Base-by-base conservation (phyloP, 148 eudicot species). In the Dysphania ambrosioides region DNA sequence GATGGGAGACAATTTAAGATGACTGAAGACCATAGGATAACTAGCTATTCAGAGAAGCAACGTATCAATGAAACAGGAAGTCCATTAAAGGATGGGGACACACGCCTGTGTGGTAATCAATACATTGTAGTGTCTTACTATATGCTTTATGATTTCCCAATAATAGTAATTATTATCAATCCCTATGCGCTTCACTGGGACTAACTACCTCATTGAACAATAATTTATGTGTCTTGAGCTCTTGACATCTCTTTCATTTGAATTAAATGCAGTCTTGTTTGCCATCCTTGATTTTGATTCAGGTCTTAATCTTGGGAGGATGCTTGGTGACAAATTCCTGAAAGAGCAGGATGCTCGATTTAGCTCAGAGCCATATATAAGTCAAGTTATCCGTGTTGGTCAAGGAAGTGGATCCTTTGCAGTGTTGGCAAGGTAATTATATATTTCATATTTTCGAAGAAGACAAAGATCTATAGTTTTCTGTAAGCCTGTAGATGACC, bases 1-100 rank as follows among this genome's bases (percentile, higher is more conserved):
- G 85, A 85, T 41, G 97, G 90, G 57, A 88, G 84, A 74, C 97
- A 83, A 80, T 80, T 88, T 70, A 90, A 90, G 82, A 86, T 95
- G 96, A 84, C 96, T 26, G 99, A 92, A 85, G 99, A 95, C 84
- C 99, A 95, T 80, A 86, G 97, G 80, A 82, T 95, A 79, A 81
- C 88, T 59, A 95, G 97, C 77, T 47, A 67, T 75, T 86, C 92
- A 30, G 99, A 92, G 80, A 90, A 91, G 77, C 87, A 86, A 62
- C 96, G 99, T 36, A 84, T 95, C 38, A 87, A 87, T 79, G 87
- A 89, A 83, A 72, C 81, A 58, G 99, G 99, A 78, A 81, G 79
- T 36, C 97, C 96, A 21, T 74, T 95, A 41, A 92, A 85, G 84
- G 99, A 95, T 49, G 99, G 96, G 83, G 99, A 95, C 73, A 90